A percentile compares a stretch with the other conserved stretches of the same genome.
These are phyloP conservation scores for Microascus cirrosus DNA, from an alignment of 2,329 filamentous ascomycete genomes.

Conservation along the genomic window DNA sequence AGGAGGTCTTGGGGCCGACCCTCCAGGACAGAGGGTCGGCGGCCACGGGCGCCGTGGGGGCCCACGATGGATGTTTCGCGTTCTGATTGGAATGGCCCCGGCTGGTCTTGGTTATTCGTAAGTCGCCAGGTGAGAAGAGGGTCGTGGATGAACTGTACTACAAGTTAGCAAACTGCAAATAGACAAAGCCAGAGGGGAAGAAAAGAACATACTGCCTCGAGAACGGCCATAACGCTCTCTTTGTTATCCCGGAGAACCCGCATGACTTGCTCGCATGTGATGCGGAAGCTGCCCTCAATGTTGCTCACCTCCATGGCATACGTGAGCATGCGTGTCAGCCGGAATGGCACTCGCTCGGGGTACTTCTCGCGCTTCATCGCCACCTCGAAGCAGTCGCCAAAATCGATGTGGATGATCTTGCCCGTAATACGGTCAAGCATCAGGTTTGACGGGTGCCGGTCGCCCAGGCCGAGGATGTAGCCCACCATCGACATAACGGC, in stretches of 20 bases:
- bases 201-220: slow-evolving; percentile 72
- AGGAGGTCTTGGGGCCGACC: slow-evolving; percentile 48
- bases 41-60: slow-evolving; percentile 36
- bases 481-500: slow-evolving; percentile 99
- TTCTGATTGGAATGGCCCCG: slow-evolving; percentile 55
- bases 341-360: slow-evolving; percentile 93
- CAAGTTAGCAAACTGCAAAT: slow-evolving; percentile 1
- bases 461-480: slow-evolving; percentile 92
- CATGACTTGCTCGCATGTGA: slow-evolving; percentile 98
- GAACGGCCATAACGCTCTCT: slow-evolving; percentile 93
- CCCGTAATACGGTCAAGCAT: slow-evolving; percentile 95
- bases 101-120: slow-evolving; percentile 49
- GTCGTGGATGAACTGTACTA: slow-evolving; percentile 83
- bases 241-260: slow-evolving; percentile 92
- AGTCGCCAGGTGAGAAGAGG: slow-evolving; percentile 97
- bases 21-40: slow-evolving; percentile 59
- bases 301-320: slow-evolving; percentile 99
- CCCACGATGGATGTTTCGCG: slow-evolving; percentile 41
- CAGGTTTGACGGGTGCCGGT: slow-evolving; percentile 93
- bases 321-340: slow-evolving; percentile 94
- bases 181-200: background rate
- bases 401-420: slow-evolving; percentile 98
- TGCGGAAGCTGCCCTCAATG: slow-evolving; percentile 96
- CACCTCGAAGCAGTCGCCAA: slow-evolving; percentile 98
- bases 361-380: slow-evolving; percentile 99